These are phyloP conservation scores for Suillus decipiens DNA, from an alignment of 768 basidiomycete genomes.

Conservation along the genomic window DNA sequence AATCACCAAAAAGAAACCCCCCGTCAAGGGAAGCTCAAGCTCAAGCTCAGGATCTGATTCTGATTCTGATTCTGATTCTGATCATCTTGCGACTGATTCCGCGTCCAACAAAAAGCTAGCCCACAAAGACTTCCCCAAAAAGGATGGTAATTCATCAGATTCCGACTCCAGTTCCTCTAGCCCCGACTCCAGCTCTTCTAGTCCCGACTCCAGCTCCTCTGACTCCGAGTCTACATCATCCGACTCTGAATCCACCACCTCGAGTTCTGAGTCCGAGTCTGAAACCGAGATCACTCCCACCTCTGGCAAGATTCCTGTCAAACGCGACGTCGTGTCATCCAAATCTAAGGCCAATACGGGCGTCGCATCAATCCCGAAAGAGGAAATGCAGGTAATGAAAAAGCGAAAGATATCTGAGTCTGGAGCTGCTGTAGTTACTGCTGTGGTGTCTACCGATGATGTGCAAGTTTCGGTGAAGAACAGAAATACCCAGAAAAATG, in stretches of 20 bases:
- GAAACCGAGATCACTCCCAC: slow-evolving; percentile 12
- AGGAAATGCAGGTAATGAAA: slow-evolving; percentile 45
- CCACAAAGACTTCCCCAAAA: background rate
- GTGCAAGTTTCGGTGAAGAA: slow-evolving; percentile 6
- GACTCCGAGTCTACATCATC: slow-evolving; percentile 14
- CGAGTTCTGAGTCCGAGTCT: slow-evolving; percentile 9
- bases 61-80: slow-evolving; percentile 20
- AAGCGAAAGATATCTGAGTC: slow-evolving; percentile 58
- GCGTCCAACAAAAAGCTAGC: background rate
- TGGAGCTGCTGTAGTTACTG: slow-evolving; percentile 51
- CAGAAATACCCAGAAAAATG: slow-evolving; percentile 10
- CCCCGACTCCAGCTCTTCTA: background rate
- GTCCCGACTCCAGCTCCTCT: slow-evolving; percentile 12
- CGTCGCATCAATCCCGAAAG: slow-evolving; percentile 12
- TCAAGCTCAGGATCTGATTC: slow-evolving; percentile 26
- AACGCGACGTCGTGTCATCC: slow-evolving; percentile 2
- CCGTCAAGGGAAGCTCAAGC: slow-evolving; percentile 29
- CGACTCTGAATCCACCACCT: slow-evolving; percentile 8
- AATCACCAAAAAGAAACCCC: background rate
- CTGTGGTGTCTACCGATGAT: slow-evolving; percentile 30
- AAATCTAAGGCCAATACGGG: slow-evolving; percentile 24
- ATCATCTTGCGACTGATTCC: background rate
- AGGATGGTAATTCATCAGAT: background rate
- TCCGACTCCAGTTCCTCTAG: background rate
- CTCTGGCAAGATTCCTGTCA: background rate